Conservation (phyloP, 1,284 basidiomycete genomes). For the Moesziomyces sp. region DNA sequence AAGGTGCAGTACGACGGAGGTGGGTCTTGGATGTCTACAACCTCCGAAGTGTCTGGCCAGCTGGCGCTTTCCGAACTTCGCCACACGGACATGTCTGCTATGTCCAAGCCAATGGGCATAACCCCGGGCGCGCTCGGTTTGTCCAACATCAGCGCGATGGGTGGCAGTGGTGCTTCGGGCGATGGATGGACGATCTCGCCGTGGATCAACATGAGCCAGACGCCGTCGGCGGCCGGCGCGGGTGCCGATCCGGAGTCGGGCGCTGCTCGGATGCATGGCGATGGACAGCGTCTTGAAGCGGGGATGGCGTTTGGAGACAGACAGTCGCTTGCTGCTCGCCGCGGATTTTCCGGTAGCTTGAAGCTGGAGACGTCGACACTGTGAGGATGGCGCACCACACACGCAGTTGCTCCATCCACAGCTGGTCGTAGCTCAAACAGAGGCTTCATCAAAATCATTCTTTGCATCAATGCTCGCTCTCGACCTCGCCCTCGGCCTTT, state of each 20-base stretch:
- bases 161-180: slow-evolving; percentile 12
- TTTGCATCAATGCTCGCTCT: too few species aligned
- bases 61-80: slow-evolving; percentile 31
- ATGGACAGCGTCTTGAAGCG: slow-evolving; percentile 8
- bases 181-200: slow-evolving; percentile 55
- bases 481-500: too few species aligned
- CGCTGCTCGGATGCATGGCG: slow-evolving; percentile 5
- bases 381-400: slow-evolving; percentile 4
- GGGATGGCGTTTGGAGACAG: slow-evolving; percentile 18
- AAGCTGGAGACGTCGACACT: slow-evolving; percentile 20
- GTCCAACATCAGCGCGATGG: slow-evolving; percentile 7
- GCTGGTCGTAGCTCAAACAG: too few species aligned
- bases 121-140: slow-evolving; percentile 38
- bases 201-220: slow-evolving; percentile 36
- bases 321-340: slow-evolving; percentile 37
- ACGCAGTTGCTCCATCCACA: neutral
- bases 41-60: slow-evolving; percentile 18
- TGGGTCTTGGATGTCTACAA: slow-evolving; percentile 27
- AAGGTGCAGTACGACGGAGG: slow-evolving; percentile 15
- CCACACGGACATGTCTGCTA: slow-evolving; percentile 16
- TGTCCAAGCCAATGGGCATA: slow-evolving; percentile 29
- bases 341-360: slow-evolving; percentile 44
- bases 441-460: too few species aligned
- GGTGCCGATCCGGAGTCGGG: slow-evolving; percentile 7
- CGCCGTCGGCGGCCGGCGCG: slow-evolving; percentile 18